phyloP scores from a whole-genome alignment of 2,329 filamentous ascomycete genomes.

The Kalaharituber pfeilii region DNA sequence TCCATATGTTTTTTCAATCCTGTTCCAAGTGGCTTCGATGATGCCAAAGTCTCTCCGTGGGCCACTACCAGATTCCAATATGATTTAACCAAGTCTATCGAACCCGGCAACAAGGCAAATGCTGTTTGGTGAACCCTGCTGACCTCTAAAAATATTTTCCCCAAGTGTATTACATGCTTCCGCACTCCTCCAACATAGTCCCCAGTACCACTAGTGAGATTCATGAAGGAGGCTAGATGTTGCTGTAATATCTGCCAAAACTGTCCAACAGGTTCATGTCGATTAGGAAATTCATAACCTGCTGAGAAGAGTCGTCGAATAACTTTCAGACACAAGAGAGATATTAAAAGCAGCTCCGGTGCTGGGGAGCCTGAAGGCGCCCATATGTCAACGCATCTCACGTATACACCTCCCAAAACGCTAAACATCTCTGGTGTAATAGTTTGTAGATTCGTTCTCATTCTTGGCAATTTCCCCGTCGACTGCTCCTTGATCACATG shows the following conservation, averaged over 20 bases:
- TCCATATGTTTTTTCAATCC: conserved; percentile 5
- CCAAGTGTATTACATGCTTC: conserved; percentile 62
- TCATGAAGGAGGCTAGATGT: conserved; percentile 61
- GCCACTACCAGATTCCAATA: conserved; percentile 73
- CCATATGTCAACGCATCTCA: conserved; percentile 55
- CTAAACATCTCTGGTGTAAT: conserved; percentile 72
- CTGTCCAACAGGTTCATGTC: conserved; percentile 54
- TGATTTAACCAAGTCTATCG: conserved; percentile 54
- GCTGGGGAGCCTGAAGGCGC: conserved; percentile 40
- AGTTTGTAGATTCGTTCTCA: conserved; percentile 57
- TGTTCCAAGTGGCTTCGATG: conserved; percentile 35
- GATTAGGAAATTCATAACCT: conserved; percentile 70
- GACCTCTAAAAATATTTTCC: conserved; percentile 84
- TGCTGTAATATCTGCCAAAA: conserved; percentile 66
- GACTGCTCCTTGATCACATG: conserved; percentile 82
- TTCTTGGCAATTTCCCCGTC: conserved; percentile 57
- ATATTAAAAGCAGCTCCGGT: conserved; percentile 45
- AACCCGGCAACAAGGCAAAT: conserved; percentile 66
- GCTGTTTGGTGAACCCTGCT: conserved; percentile 60
- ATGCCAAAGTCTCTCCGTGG: conserved; percentile 54
- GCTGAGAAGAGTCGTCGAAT: conserved; percentile 60
- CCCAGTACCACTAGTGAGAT: background rate
- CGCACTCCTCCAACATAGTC: background rate
- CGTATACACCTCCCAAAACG: conserved; percentile 60
- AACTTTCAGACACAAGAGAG: conserved; percentile 59